A percentile compares a stretch with the other conserved stretches of the same genome.
Evolutionary conservation across 1,284 basidiomycete genomes (phyloP).

Genomic region (Sporisorium iseilematis-ciliati): DNA sequence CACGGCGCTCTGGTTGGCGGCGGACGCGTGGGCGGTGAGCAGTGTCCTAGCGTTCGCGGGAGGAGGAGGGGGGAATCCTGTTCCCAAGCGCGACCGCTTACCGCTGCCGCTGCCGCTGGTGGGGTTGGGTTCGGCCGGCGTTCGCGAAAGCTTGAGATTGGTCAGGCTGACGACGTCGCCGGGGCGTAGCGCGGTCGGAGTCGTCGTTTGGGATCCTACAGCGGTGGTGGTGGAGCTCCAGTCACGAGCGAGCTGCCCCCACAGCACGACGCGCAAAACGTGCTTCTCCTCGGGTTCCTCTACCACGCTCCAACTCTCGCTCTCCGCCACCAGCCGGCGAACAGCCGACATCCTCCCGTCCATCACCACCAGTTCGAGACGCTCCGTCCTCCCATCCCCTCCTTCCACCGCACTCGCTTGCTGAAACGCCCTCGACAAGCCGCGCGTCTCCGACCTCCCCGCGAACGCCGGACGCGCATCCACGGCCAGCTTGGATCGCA

Average conservation of each 20-base stretch:
- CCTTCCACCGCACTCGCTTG: background rate
- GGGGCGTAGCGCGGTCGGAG: conserved; percentile 1
- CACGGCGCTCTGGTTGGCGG: background rate
- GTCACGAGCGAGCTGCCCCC: conserved; percentile 16
- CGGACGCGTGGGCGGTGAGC: conserved; percentile 7
- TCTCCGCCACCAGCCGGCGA: background rate
- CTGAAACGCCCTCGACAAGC: background rate
- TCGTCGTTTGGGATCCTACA: background rate
- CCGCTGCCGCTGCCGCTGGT: background rate
- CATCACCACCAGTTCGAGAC: conserved; percentile 28
- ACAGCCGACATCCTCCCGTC: conserved; percentile 22
- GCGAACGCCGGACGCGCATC: background rate
- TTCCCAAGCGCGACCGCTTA: conserved; percentile 8
- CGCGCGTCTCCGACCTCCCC: background rate
- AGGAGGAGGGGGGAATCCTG: conserved; percentile 11
- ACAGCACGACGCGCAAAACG: conserved; percentile 27
- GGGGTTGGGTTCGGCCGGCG: no score
- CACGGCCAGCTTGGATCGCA: conserved; percentile 2
- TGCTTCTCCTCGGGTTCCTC: conserved; percentile 15
- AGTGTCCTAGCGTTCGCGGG: background rate
- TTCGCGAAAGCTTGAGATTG: conserved; percentile 28
- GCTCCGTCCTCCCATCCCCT: conserved; percentile 15
- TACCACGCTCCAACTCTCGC: background rate
- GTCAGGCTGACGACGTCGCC: conserved; percentile 33
- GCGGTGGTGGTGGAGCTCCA: conserved; percentile 5